A percentile compares a stretch with the other conserved stretches of the same genome.
Evolutionary conservation across 1,284 basidiomycete genomes (phyloP).

Genomic region (Tetrapyrgos nigripes): DNA sequence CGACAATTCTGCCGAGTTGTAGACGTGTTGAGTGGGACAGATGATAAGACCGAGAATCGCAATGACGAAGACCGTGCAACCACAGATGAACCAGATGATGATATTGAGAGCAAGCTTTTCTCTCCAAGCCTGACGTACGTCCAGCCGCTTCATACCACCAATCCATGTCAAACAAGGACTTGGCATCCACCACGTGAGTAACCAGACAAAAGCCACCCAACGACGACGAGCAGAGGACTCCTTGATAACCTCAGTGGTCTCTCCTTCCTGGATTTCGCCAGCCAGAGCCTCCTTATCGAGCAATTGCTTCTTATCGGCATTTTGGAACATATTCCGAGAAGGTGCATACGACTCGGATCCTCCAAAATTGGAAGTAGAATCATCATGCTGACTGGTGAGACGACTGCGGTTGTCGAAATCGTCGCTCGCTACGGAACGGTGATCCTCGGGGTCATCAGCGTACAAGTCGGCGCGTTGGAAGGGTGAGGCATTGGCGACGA

Average conservation of each 20-base stretch:
- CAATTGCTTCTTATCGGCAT: constrained; percentile 74
- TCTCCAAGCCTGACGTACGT: constrained; percentile 95
- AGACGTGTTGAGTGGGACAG: constrained; percentile 95
- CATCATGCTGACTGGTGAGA: constrained; percentile 78
- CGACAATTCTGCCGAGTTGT: constrained; percentile 78
- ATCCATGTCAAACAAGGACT: constrained; percentile 72
- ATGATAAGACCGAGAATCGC: constrained; percentile 89
- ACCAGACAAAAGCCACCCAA: constrained; percentile 91
- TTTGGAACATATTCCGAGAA: constrained; percentile 94
- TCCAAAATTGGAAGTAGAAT: constrained; percentile 80
- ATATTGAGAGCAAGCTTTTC: constrained; percentile 97
- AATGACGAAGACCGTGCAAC: constrained; percentile 90
- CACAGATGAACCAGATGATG: constrained; percentile 96
- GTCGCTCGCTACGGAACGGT: constrained; percentile 76
- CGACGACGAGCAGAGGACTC: constrained; percentile 81
- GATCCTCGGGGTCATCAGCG: constrained; percentile 82
- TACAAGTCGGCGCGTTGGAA: constrained; percentile 75
- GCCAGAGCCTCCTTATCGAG: constrained; percentile 83
- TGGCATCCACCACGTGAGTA: constrained; percentile 94
- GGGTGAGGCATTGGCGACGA: constrained; percentile 82
- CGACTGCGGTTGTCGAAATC: constrained; percentile 80
- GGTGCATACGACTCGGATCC: constrained; percentile 93
- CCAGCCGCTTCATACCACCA: constrained; percentile 92
- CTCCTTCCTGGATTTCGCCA: constrained; percentile 82
- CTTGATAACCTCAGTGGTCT: constrained; percentile 88